Percentiles rank a stretch among this genome's conserved stretches.
phyloP scores from a whole-genome alignment of 306 rosid species.

The Heteromeles arbutifolia region DNA sequence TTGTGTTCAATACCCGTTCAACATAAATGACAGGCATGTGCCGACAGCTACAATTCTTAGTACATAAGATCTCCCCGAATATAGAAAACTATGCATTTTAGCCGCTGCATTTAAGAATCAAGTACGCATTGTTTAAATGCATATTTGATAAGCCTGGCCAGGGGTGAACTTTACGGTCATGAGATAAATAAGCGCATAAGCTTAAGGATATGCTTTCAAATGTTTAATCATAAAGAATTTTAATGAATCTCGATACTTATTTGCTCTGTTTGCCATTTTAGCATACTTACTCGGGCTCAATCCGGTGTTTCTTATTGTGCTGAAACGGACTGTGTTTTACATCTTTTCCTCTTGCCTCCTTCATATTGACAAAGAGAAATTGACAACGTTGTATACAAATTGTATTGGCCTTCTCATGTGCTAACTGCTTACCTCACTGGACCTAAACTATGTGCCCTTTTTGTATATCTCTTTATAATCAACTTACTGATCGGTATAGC shows the following conservation, averaged over 20 bases:
- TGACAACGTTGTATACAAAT: neutral
- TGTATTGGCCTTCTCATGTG: neutral
- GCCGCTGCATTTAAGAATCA: neutral
- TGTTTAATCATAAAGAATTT: neutral
- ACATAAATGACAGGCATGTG: neutral
- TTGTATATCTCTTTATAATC: neutral
- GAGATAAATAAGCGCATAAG: neutral
- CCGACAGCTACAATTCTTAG: neutral
- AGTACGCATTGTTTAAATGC: neutral
- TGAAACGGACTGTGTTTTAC: neutral
- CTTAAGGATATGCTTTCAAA: neutral
- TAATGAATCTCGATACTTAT: neutral
- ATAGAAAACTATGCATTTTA: neutral
- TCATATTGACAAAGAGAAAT: neutral
- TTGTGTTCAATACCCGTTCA: neutral
- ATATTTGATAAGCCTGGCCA: neutral
- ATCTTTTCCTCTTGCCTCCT: neutral
- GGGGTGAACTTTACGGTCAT: neutral
- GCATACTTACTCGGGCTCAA: neutral
- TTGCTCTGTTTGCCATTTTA: neutral
- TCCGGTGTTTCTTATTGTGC: neutral
- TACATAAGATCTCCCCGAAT: neutral
- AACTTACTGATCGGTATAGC: constrained; percentile 8
- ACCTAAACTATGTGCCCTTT: neutral
- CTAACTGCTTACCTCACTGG: neutral